phyloP scores from a whole-genome alignment of 306 rosid species.

The Crotalaria pallida region DNA sequence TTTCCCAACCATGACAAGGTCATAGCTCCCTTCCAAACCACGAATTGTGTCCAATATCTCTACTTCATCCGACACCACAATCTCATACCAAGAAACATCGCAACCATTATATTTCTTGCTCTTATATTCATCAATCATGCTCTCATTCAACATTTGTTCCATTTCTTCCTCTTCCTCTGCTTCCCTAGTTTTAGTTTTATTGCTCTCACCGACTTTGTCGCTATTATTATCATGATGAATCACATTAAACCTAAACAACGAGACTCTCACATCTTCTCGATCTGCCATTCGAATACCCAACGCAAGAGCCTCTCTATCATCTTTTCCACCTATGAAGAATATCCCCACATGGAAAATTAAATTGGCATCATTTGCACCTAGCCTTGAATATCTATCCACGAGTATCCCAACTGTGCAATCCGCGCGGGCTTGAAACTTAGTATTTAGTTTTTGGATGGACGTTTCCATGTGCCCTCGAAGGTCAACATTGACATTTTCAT shows the following conservation, averaged over 20 bases:
- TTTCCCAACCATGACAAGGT: slow-evolving; percentile 48
- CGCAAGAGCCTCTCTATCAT: slow-evolving; percentile 55
- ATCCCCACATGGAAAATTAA: slow-evolving; percentile 25
- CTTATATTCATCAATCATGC: slow-evolving; percentile 44
- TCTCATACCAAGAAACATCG: slow-evolving; percentile 18
- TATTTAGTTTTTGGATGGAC: slow-evolving; percentile 33
- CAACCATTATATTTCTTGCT: slow-evolving; percentile 10
- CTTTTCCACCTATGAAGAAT: slow-evolving; percentile 51
- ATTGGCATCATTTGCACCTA: neutral
- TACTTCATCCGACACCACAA: slow-evolving; percentile 35
- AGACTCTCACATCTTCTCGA: neutral
- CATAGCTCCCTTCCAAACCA: slow-evolving; percentile 29
- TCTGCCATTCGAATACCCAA: slow-evolving; percentile 38
- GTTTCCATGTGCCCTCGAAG: neutral
- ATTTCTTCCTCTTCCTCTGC: neutral
- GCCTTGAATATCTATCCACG: slow-evolving; percentile 36
- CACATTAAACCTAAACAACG: slow-evolving; percentile 25
- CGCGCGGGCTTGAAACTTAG: slow-evolving; percentile 7
- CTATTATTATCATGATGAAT: neutral
- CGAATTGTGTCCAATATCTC: slow-evolving; percentile 24
- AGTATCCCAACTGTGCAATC: slow-evolving; percentile 63
- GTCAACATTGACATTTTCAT: slow-evolving; percentile 23
- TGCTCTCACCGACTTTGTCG: neutral
- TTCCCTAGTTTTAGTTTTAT: neutral
- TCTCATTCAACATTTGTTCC: slow-evolving; percentile 32